Evolutionary conservation across 164 flowering plant genomes (phyloP).

Genomic region (Vitis riparia): DNA sequence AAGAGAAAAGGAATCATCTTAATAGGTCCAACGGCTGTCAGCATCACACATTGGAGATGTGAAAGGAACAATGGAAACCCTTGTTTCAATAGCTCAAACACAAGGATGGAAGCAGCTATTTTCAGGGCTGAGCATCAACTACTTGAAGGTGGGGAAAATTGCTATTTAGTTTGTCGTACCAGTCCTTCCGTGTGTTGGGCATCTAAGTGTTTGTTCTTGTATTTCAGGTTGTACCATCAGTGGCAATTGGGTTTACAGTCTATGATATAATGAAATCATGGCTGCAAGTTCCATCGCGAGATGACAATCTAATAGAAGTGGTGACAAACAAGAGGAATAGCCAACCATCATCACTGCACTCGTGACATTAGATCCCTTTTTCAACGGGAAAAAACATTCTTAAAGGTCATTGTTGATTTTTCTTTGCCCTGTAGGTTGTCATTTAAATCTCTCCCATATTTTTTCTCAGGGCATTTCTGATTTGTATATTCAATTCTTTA

Average conservation of each 20-base stretch:
- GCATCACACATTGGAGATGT: conserved; percentile 36
- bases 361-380: conserved; percentile 17
- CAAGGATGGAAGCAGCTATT: conserved; percentile 96
- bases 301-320: conserved; percentile 44
- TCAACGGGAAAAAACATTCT: background rate
- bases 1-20: conserved; percentile 7
- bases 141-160: conserved; percentile 58
- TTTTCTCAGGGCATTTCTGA: background rate
- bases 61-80: conserved; percentile 77
- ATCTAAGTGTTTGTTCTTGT: background rate
- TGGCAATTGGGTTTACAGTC: conserved; percentile 94
- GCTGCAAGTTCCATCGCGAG: conserved; percentile 82
- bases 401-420: background rate
- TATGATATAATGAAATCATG: conserved; percentile 81
- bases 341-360: conserved; percentile 42
- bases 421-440: background rate
- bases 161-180: background rate
- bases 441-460: background rate
- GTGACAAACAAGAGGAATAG: conserved; percentile 36
- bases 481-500: conserved; percentile 25
- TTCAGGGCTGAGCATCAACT: conserved; percentile 95
- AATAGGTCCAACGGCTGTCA: conserved; percentile 63
- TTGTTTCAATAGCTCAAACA: conserved; percentile 48
- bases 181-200: background rate
- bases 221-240: conserved; percentile 93